Conservation (phyloP, 352 stramenopile species). For the Globisporangium polare region DNA sequence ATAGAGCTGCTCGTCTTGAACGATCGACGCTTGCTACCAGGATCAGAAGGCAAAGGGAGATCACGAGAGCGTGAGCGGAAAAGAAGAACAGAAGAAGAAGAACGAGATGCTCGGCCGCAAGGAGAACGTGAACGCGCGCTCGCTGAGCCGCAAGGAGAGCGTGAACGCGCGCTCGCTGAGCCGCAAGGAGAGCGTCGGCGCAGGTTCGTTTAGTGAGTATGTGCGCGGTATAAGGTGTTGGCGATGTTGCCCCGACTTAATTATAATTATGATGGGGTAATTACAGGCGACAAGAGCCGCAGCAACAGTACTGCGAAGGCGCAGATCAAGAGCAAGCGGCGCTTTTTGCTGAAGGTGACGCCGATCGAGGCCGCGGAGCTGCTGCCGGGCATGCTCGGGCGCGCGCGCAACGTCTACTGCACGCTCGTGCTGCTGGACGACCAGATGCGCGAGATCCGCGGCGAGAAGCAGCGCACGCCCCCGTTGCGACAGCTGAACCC, state of each 20-base stretch:
- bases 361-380: slow-evolving; percentile 78
- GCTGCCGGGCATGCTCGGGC: slow-evolving; percentile 50
- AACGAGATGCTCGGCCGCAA: slow-evolving; percentile 14
- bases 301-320: slow-evolving; percentile 25
- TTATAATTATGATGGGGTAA: background rate
- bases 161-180: slow-evolving; percentile 13
- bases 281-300: slow-evolving; percentile 11
- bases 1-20: background rate
- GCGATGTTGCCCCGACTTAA: background rate
- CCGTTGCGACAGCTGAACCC: slow-evolving; percentile 52
- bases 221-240: background rate
- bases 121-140: slow-evolving; percentile 11
- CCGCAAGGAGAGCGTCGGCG: slow-evolving; percentile 13
- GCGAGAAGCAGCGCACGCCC: slow-evolving; percentile 84
- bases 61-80: background rate
- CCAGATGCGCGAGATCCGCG: slow-evolving; percentile 83
- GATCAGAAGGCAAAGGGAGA: background rate
- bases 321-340: slow-evolving; percentile 65
- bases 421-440: slow-evolving; percentile 81
- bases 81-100: too few species aligned
- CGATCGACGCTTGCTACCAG: background rate
- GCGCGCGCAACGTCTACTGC: slow-evolving; percentile 73
- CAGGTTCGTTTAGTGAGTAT: background rate
- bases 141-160: slow-evolving; percentile 17
- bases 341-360: slow-evolving; percentile 82